Conservation (phyloP, 805 yeast species). For the Saturnispora dispora region DNA sequence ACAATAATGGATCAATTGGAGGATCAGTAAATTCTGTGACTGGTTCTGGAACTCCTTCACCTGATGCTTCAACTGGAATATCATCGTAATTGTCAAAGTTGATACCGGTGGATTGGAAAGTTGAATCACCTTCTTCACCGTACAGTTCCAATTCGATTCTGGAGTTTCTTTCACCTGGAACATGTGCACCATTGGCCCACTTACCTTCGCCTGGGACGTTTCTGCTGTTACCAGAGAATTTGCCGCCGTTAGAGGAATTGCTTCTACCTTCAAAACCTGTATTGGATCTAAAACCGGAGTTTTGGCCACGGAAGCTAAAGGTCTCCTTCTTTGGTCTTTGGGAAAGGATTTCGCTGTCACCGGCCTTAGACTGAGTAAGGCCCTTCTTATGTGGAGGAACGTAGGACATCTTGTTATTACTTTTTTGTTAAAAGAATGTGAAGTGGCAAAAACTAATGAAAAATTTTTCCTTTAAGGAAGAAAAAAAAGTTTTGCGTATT, state of each 20-base stretch:
- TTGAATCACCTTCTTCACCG: conserved; percentile 68
- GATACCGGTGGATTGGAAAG: conserved; percentile 89
- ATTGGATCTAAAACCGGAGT: conserved; percentile 20
- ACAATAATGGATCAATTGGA: conserved; percentile 77
- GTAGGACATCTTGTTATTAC: conserved; percentile 26
- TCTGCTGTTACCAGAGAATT: conserved; percentile 26
- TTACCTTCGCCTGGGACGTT: conserved; percentile 59
- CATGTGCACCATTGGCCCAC: conserved; percentile 81
- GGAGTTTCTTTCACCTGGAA: conserved; percentile 67
- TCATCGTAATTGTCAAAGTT: conserved; percentile 98
- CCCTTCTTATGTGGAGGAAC: conserved; percentile 43
- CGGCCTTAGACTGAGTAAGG: conserved; percentile 12
- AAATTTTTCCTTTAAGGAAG: neutral
- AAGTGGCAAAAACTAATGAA: conserved; percentile 1
- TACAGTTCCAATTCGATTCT: conserved; percentile 70
- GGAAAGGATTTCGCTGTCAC: conserved; percentile 2
- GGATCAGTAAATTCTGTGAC: conserved; percentile 81
- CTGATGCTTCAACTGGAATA: conserved; percentile 96
- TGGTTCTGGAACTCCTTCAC: conserved; percentile 91
- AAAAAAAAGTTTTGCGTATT: neutral
- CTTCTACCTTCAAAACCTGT: conserved; percentile 22
- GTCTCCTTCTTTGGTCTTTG: conserved; percentile 16
- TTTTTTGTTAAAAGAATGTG: neutral
- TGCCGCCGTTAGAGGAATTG: conserved; percentile 24
- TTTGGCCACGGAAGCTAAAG: conserved; percentile 28